Evolutionary conservation across 2,329 filamentous ascomycete species (phyloP).

Genomic region (Trichoderma endophyticum): DNA sequence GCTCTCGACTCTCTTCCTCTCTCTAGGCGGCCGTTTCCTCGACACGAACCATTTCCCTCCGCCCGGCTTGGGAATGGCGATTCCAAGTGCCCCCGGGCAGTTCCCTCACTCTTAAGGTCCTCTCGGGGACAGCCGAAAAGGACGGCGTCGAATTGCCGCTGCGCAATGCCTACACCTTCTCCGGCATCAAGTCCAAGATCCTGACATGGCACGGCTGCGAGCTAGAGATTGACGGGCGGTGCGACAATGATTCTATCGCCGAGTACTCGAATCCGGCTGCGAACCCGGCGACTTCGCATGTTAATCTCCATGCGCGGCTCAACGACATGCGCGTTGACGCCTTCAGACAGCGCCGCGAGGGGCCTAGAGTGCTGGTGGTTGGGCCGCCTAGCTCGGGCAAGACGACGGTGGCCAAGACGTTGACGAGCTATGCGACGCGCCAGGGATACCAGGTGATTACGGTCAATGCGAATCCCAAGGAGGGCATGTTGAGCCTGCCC

Average conservation of each 20-base stretch:
- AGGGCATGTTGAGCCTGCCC: slow-evolving; percentile 73
- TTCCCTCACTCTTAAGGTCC: slow-evolving; percentile 55
- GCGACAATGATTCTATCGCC: slow-evolving; percentile 53
- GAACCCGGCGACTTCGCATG: slow-evolving; percentile 74
- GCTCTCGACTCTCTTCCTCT: not conserved
- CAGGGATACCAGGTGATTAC: slow-evolving; percentile 72
- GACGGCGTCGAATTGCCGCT: slow-evolving; percentile 91
- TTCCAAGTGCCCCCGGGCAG: slow-evolving; percentile 63
- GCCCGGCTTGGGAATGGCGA: slow-evolving; percentile 70
- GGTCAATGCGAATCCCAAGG: slow-evolving; percentile 78
- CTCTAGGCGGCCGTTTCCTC: slow-evolving; percentile 37
- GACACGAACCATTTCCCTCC: slow-evolving; percentile 50
- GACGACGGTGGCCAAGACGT: slow-evolving; percentile 71
- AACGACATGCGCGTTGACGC: slow-evolving; percentile 67
- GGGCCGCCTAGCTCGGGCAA: slow-evolving; percentile 79
- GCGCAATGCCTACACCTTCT: slow-evolving; percentile 76
- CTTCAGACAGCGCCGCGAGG: slow-evolving; percentile 46
- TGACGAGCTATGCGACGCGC: slow-evolving; percentile 77
- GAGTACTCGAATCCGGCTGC: slow-evolving; percentile 68
- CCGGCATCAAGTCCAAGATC: slow-evolving; percentile 79
- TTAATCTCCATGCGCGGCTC: slow-evolving; percentile 86
- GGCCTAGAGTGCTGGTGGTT: slow-evolving; percentile 80
- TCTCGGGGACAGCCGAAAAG: slow-evolving; percentile 82
- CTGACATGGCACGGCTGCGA: slow-evolving; percentile 90
- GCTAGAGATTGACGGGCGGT: slow-evolving; percentile 68